Evolutionary conservation across 129 eudicot species (phyloP).

Genomic region (Lactuca sativa): DNA sequence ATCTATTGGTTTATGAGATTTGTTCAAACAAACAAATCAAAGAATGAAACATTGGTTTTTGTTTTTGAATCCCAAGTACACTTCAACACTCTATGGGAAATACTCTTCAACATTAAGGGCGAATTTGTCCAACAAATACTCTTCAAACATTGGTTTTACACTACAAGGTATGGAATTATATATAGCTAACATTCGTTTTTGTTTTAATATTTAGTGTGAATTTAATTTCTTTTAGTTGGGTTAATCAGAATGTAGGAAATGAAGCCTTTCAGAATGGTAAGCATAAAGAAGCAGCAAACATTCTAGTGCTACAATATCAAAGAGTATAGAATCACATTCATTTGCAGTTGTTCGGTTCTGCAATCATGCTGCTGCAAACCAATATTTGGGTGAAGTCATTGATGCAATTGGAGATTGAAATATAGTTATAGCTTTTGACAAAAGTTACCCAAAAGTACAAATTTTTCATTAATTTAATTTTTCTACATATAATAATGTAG

Average conservation of each 20-base stretch:
- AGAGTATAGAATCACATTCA: constrained; percentile 73
- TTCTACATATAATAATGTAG: background rate
- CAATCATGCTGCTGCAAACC: constrained; percentile 98
- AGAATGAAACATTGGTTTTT: too few relatives aligned
- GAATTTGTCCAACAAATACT: too few relatives aligned
- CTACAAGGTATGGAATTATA: too few relatives aligned
- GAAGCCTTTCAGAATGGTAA: constrained; percentile 76
- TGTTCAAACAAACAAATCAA: too few relatives aligned
- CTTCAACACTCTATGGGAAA: too few relatives aligned
- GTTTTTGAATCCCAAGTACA: too few relatives aligned
- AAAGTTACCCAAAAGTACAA: constrained; percentile 72
- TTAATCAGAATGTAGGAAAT: constrained; percentile 77
- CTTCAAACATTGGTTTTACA: too few relatives aligned
- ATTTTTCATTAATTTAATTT: constrained; percentile 2
- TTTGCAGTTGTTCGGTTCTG: constrained; percentile 92
- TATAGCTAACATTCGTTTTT: constrained; percentile 2
- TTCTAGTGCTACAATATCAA: constrained; percentile 73
- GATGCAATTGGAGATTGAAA: constrained; percentile 99
- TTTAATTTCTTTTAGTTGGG: background rate
- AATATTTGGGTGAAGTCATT: constrained; percentile 65
- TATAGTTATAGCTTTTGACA: constrained; percentile 80
- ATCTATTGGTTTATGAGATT: too few relatives aligned
- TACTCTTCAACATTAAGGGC: too few relatives aligned
- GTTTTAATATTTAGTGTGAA: background rate
- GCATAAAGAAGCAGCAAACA: constrained; percentile 77